Base-by-base conservation (phyloP, 306 rosid species). In the Lagenaria siceraria region DNA sequence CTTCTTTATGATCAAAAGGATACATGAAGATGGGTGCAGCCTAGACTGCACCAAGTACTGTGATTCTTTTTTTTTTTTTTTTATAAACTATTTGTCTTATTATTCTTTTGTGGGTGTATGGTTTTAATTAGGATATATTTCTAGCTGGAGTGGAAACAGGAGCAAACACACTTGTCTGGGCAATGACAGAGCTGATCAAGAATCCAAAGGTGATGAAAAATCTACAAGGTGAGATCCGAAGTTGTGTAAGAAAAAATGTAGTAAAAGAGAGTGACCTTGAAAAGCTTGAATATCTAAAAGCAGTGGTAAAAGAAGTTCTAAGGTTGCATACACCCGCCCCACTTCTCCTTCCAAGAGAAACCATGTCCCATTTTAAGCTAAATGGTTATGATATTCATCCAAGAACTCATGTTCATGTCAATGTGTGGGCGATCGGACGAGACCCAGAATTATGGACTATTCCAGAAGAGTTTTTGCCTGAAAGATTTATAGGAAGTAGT, bases 121-220 rank as follows among this genome's bases (percentile, higher is more conserved):
- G 0, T 55, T 58, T 1, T 38, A n/a, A n/a, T n/a, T n/a, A 86
- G 92, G 88, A 88, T 58, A 83, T 88, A 84, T 83, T 86, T 72
- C 0, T 74, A 3, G 83, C 56, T 0, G 83, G 83, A 12, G 18
- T 14, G 0, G 89, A 86, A 27, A 75, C 88, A 1, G 7, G 11
- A 2, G 3, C 80, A 48, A 7, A 43, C 18, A 14, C 77, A 15
- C 2, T 86, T 38, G 81, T 82, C 74, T 88, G 90, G 92, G 77
- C 77, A 1, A 27, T 84, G 55, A 27, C 85, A 27, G 87, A 86
- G 56, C 76, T 88, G 0, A 0, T 81, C 1, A 86, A 18, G 79
- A 85, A 84, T 51, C 84, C 88, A 38, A 35, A 0, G 0, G 77
- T 31, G 19, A 79, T 86, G 84, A 76, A 84, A 38, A 88, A 79